phyloP scores from a whole-genome alignment of 2,329 filamentous ascomycete genomes.

The Nothopassalora personata region DNA sequence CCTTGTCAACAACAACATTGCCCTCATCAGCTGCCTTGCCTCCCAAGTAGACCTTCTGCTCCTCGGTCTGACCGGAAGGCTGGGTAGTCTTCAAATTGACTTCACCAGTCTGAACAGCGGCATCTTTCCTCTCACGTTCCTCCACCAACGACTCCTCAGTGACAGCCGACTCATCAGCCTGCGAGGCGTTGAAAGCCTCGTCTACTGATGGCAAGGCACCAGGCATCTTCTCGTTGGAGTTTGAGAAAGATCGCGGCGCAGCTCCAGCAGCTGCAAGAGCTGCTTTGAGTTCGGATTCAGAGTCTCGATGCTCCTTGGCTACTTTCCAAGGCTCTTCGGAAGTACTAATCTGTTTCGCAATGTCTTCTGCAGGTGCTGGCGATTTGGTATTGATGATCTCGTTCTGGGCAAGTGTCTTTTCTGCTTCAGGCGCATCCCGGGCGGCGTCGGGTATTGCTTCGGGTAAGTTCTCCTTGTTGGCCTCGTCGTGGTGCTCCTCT shows the following conservation, averaged over 20 bases:
- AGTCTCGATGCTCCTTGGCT: constrained; percentile 10
- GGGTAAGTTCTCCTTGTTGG: not conserved
- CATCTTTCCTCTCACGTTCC: constrained; percentile 3
- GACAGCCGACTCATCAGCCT: constrained; percentile 6
- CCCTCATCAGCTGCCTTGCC: constrained; percentile 30
- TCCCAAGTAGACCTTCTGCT: constrained; percentile 28
- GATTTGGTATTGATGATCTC: constrained; percentile 22
- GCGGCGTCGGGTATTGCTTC: constrained; percentile 6
- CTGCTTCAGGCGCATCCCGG: constrained; percentile 15
- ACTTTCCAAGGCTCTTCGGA: constrained; percentile 16
- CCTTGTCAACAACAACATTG: constrained; percentile 28
- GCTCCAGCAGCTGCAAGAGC: constrained; percentile 22
- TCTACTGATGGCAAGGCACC: constrained; percentile 26
- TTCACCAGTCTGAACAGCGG: constrained; percentile 15
- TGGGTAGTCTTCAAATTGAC: constrained; percentile 16
- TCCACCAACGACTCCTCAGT: constrained; percentile 5
- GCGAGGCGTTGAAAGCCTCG: constrained; percentile 2
- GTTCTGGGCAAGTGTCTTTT: constrained; percentile 25
- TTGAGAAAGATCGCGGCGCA: constrained; percentile 12
- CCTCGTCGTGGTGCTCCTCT: constrained; percentile 7
- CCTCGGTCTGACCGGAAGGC: constrained; percentile 24
- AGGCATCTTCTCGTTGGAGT: constrained; percentile 1
- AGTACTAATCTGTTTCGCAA: constrained; percentile 12
- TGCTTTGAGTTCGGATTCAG: constrained; percentile 20
- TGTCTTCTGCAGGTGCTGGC: constrained; percentile 18